phyloP scores from a whole-genome alignment of 805 yeast species.

The Huiozyma sinensis region DNA sequence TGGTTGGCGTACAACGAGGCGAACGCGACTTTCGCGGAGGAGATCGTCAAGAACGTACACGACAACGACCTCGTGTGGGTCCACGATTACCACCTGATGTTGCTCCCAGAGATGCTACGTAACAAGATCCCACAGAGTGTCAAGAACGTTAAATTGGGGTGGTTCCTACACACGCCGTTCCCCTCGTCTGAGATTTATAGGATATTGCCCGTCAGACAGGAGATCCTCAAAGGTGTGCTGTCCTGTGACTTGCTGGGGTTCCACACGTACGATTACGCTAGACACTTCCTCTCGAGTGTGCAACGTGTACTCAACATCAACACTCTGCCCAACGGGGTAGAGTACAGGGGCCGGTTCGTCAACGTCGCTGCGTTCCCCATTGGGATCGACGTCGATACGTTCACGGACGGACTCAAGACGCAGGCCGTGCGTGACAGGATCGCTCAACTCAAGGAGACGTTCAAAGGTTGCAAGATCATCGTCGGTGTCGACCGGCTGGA shows the following conservation, averaged over 20 bases:
- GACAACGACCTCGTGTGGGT: constrained; percentile 94
- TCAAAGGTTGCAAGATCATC: constrained; percentile 68
- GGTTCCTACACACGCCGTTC: constrained; percentile 94
- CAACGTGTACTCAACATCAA: constrained; percentile 71
- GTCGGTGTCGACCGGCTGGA: constrained; percentile 96
- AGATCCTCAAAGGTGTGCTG: constrained; percentile 81
- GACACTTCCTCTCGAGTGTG: constrained; percentile 88
- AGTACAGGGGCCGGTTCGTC: constrained; percentile 63
- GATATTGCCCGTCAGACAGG: constrained; percentile 89
- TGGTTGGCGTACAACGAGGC: constrained; percentile 98
- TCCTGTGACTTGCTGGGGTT: constrained; percentile 93
- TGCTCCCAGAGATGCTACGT: constrained; percentile 80
- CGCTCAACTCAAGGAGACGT: constrained; percentile 50
- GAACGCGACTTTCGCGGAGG: constrained; percentile 68
- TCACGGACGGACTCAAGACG: constrained; percentile 63
- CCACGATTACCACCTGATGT: constrained; percentile 95
- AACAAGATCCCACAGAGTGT: constrained; percentile 35
- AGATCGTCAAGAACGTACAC: constrained; percentile 54
- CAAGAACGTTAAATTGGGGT: constrained; percentile 68
- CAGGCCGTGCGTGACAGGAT: constrained; percentile 58
- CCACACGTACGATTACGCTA: constrained; percentile 97
- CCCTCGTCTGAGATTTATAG: constrained; percentile 95
- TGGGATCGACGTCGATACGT: constrained; percentile 92
- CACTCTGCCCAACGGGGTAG: constrained; percentile 86
- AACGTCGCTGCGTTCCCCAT: constrained; percentile 97